Conservation (phyloP, 768 basidiomycete genomes). For the Nidularia pulvinata region DNA sequence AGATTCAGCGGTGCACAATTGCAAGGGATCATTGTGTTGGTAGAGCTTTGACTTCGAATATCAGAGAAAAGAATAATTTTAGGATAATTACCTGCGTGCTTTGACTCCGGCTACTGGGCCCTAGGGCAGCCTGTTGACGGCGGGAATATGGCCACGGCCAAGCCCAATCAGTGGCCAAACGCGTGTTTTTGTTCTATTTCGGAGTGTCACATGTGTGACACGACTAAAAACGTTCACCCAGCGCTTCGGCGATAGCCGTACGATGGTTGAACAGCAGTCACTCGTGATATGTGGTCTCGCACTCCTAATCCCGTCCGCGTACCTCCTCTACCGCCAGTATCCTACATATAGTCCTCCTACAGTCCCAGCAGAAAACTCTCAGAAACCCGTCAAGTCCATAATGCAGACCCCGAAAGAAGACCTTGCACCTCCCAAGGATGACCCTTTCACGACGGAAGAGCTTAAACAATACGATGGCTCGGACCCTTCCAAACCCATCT, state of each 20-base stretch:
- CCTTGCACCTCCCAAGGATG: slow-evolving; percentile 71
- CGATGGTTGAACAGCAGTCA: slow-evolving; percentile 8
- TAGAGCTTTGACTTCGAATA: too few species aligned
- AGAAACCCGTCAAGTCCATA: slow-evolving; percentile 48
- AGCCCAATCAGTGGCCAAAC: too few species aligned
- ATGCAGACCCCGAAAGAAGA: slow-evolving; percentile 70
- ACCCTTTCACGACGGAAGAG: slow-evolving; percentile 71
- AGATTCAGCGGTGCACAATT: too few species aligned
- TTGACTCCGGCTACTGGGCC: too few species aligned
- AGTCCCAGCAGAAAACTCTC: slow-evolving; percentile 21
- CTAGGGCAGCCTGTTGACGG: too few species aligned
- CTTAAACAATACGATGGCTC: slow-evolving; percentile 75
- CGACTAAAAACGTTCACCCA: not conserved
- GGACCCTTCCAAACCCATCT: slow-evolving; percentile 69
- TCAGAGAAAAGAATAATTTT: too few species aligned
- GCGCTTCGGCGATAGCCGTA: slow-evolving; percentile 7
- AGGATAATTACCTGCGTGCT: too few species aligned
- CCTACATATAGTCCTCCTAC: slow-evolving; percentile 3
- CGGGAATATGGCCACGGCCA: too few species aligned
- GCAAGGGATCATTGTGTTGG: too few species aligned
- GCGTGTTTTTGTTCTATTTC: too few species aligned
- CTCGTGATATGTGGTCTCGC: slow-evolving; percentile 20
- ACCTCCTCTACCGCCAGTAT: slow-evolving; percentile 17
- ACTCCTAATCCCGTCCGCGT: slow-evolving; percentile 19
- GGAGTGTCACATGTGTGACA: too few species aligned